These are phyloP conservation scores for Angomonas deanei DNA, from an alignment of 208 protist genomes.

Conservation along the genomic window DNA sequence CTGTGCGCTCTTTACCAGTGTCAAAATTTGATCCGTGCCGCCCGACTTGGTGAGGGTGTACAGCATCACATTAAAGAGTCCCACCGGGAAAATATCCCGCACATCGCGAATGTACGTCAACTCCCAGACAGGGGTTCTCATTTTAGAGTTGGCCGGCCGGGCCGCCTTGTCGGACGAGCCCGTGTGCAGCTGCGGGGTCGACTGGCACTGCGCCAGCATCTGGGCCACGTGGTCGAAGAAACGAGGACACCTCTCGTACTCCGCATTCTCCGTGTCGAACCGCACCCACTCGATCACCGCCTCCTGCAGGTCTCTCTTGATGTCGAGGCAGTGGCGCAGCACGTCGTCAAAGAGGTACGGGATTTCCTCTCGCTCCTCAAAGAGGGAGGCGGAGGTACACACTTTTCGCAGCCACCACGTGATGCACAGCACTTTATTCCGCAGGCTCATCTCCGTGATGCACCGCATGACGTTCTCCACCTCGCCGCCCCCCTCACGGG, in stretches of 20 bases:
- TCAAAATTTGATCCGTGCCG: slow-evolving; percentile 62
- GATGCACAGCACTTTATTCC: slow-evolving; percentile 68
- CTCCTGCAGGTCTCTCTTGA: slow-evolving; percentile 36
- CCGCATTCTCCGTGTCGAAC: slow-evolving; percentile 71
- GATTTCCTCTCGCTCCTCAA: slow-evolving; percentile 54
- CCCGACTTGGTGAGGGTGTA: slow-evolving; percentile 43
- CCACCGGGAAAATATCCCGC: slow-evolving; percentile 53
- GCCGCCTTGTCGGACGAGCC: slow-evolving; percentile 17
- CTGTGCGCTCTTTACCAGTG: slow-evolving; percentile 47
- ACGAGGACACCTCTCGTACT: slow-evolving; percentile 69
- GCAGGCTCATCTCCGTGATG: slow-evolving; percentile 48
- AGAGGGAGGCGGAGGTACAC: slow-evolving; percentile 45
- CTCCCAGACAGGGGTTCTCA: background rate
- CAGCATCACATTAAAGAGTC: slow-evolving; percentile 75
- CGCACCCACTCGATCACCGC: slow-evolving; percentile 72
- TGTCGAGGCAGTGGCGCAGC: slow-evolving; percentile 29
- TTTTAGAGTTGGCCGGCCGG: background rate
- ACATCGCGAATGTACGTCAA: slow-evolving; percentile 41
- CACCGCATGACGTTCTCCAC: slow-evolving; percentile 32
- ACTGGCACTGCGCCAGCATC: slow-evolving; percentile 64
- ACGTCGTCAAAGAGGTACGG: slow-evolving; percentile 46
- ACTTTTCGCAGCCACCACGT: slow-evolving; percentile 81
- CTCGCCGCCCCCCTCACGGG: slow-evolving; percentile 5
- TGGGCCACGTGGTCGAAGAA: slow-evolving; percentile 82
- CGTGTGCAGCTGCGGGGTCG: background rate